A percentile compares a stretch with the other conserved stretches of the same genome.
phyloP scores from a whole-genome alignment of 768 basidiomycete species.

The Cystofilobasidium capitatum region DNA sequence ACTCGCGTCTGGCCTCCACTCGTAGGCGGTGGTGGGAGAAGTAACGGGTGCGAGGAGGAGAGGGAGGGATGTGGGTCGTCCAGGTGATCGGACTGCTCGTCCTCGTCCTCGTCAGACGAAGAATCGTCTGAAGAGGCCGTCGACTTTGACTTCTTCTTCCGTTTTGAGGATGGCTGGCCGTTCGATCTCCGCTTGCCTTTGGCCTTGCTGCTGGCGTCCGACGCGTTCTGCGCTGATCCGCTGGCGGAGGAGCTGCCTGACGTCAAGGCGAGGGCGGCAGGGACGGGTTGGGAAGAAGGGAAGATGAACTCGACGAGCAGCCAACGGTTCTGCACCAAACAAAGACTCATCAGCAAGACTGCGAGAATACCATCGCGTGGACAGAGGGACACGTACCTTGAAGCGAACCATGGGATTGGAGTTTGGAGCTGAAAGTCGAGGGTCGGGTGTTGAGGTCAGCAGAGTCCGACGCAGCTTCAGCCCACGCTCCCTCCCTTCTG shows the following conservation, averaged over 20 bases:
- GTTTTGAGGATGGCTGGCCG: neutral
- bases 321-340: constrained; percentile 64
- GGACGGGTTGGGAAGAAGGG: constrained; percentile 30
- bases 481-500: too few relatives aligned
- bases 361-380: constrained; percentile 11
- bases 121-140: neutral
- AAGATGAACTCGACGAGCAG: constrained; percentile 73
- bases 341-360: neutral
- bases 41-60: neutral
- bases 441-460: neutral
- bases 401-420: constrained; percentile 53
- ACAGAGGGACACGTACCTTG: constrained; percentile 44
- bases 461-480: too few relatives aligned
- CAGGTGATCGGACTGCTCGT: neutral
- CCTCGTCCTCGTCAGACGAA: constrained; percentile 1
- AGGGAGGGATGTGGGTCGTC: neutral
- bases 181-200: constrained; percentile 23
- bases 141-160: neutral
- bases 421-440: neutral
- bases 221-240: neutral
- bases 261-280: constrained; percentile 22
- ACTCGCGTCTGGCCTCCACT: constrained; percentile 14
- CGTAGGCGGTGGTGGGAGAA: constrained; percentile 21
- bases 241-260: neutral
- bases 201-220: neutral